phyloP scores from a whole-genome alignment of 2,329 filamentous ascomycete species.

The Huntiella decipiens region DNA sequence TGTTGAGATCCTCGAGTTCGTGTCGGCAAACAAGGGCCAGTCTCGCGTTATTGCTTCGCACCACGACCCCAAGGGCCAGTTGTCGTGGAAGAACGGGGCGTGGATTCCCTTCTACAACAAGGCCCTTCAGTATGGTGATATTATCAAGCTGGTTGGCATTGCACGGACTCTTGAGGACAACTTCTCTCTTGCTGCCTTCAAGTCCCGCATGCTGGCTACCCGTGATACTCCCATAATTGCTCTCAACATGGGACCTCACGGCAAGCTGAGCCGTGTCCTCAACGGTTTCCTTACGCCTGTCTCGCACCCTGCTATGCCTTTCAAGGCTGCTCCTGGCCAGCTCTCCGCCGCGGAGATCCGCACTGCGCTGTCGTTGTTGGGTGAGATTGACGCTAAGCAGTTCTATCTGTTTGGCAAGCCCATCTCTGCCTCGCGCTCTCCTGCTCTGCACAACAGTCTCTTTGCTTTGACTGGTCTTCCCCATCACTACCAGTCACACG shows the following conservation, averaged over 20 bases:
- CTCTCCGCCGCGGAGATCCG: slow-evolving; percentile 80
- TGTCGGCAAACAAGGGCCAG: slow-evolving; percentile 47
- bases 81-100: slow-evolving; percentile 83
- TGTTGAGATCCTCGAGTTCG: slow-evolving; percentile 49
- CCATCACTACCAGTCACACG: slow-evolving; percentile 57
- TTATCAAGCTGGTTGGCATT: slow-evolving; percentile 84
- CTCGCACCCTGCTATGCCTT: slow-evolving; percentile 71
- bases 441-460: slow-evolving; percentile 72
- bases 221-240: slow-evolving; percentile 76
- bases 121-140: slow-evolving; percentile 72
- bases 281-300: slow-evolving; percentile 93
- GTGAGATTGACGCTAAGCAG: slow-evolving; percentile 52
- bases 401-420: slow-evolving; percentile 84
- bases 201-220: slow-evolving; percentile 49
- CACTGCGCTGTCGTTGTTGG: slow-evolving; percentile 56
- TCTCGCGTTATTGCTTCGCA: slow-evolving; percentile 88
- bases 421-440: slow-evolving; percentile 64
- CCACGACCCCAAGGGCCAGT: slow-evolving; percentile 59
- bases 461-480: slow-evolving; percentile 64
- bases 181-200: slow-evolving; percentile 67
- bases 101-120: slow-evolving; percentile 85
- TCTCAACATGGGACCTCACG: slow-evolving; percentile 81
- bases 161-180: slow-evolving; percentile 68
- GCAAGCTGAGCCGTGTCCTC: slow-evolving; percentile 75
- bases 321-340: slow-evolving; percentile 86